Evolutionary conservation across 2,329 filamentous ascomycete species (phyloP), one percentile per base, ranked within the genome.

Genomic region (Rutstroemia sp.): DNA sequence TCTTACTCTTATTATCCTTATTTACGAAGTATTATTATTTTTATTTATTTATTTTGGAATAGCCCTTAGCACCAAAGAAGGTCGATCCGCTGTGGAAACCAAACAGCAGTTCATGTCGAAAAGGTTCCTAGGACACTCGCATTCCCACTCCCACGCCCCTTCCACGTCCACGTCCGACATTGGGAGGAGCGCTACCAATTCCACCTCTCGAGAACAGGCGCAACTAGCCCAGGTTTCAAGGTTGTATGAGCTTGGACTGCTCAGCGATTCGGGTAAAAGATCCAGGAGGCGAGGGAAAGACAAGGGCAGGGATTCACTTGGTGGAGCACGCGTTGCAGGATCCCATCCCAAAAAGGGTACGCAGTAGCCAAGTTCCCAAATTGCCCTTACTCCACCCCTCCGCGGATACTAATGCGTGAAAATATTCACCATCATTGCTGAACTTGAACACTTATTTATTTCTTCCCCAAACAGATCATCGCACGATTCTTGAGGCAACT

Each of bases 221-320:
- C 56, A 60, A 58, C 58, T 60, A 46, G 62, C 65, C 50, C 63
- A 67, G 60, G 65, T 66, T 61, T 65, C 64, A 58, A 57, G 57
- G 46, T 54, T 68, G 58, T 67, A 65, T 67, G 66, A 68, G 64
- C 65, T 69, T 61, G 67, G 66, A 63, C 64, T 68, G 16, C 60
- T 67, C 23, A 60, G 57, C 55, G 53, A 57, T 54, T 61, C 60
- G 59, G 60, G 64, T 64, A 64, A 65, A 61, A 65, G 61, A 60
- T 52, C 59, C 51, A 67, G 58, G 62, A 67, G 58, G 58, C 63
- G 63, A 64, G 63, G 60, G 57, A 61, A 62, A 54, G 57, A 61
- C 63, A 60, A 58, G 61, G 62, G 49, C 59, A 63, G 57, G 63
- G 66, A 59, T 55, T 19, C 10, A 39, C 56, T 54, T 56, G 53